Evolutionary conservation across 2,329 filamentous ascomycete genomes (phyloP).

Genomic region (Phyllosticta capitalensis): DNA sequence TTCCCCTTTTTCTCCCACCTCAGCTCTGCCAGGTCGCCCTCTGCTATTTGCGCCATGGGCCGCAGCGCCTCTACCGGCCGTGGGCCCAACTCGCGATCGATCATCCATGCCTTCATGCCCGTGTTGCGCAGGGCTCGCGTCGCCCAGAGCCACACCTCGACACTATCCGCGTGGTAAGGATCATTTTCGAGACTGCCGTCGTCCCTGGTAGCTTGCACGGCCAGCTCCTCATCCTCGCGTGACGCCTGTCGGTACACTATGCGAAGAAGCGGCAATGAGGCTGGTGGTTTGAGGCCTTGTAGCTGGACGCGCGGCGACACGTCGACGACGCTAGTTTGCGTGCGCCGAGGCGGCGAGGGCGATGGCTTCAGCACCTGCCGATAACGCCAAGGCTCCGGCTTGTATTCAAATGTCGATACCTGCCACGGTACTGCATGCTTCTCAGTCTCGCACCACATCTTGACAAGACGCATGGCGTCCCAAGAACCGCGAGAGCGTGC

Average conservation of each 20-base stretch:
- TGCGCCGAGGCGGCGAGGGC: background rate
- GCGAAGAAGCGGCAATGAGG: background rate
- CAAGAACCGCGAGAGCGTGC: conserved; percentile 39
- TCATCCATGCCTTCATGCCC: background rate
- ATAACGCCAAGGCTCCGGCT: background rate
- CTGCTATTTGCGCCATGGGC: background rate
- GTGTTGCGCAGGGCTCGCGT: background rate
- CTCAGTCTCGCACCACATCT: conserved; percentile 34
- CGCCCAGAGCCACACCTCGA: conserved; percentile 1
- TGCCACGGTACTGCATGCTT: background rate
- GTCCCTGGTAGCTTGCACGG: background rate
- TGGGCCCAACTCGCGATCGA: background rate
- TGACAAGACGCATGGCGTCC: conserved; percentile 39
- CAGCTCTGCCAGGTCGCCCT: background rate
- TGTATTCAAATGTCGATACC: background rate
- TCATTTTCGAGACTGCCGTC: background rate
- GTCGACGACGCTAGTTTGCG: background rate
- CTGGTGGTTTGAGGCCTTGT: background rate
- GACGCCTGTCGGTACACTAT: background rate
- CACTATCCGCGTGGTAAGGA: background rate
- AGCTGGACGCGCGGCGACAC: background rate
- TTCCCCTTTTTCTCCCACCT: background rate
- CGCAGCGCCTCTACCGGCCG: background rate
- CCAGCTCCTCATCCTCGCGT: background rate
- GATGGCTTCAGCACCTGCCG: background rate